Percentiles rank a stretch among this genome's conserved stretches.
These are phyloP conservation scores for Aspergillus ruber DNA, from an alignment of 2,329 filamentous ascomycete species.

Conservation along the genomic window DNA sequence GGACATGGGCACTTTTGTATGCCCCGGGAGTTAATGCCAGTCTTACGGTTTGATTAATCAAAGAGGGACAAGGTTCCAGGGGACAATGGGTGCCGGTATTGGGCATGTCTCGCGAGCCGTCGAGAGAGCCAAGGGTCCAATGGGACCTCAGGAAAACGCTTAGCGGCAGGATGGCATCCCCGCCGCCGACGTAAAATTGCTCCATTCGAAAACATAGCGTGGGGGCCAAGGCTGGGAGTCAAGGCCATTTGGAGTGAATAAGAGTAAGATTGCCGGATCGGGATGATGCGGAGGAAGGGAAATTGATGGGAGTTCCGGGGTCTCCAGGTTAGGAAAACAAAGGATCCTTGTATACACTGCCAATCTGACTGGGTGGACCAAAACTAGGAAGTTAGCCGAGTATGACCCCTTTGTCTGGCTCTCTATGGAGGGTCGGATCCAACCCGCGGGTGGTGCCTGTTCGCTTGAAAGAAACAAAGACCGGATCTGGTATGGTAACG, in stretches of 20 bases:
- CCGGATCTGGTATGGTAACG: neutral
- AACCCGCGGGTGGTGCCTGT: neutral
- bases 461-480: neutral
- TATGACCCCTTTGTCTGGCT: neutral
- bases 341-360: neutral
- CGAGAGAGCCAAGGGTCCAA: neutral
- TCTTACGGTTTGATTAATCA: constrained; percentile 1
- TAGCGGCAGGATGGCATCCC: neutral
- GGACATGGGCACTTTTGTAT: constrained; percentile 1
- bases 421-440: neutral
- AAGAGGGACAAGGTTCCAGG: neutral
- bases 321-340: neutral
- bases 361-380: neutral
- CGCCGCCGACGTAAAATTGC: too few relatives aligned
- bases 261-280: neutral
- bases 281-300: neutral
- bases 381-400: neutral
- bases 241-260: neutral
- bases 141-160: neutral
- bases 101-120: constrained; percentile 6
- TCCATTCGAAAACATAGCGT: too few relatives aligned
- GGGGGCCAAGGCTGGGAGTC: too few relatives aligned
- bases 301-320: neutral
- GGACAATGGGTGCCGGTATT: neutral
- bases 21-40: constrained; percentile 1